phyloP scores from a whole-genome alignment of 169 alveolate genomes.

The Ichthyophthirius multifiliis region DNA sequence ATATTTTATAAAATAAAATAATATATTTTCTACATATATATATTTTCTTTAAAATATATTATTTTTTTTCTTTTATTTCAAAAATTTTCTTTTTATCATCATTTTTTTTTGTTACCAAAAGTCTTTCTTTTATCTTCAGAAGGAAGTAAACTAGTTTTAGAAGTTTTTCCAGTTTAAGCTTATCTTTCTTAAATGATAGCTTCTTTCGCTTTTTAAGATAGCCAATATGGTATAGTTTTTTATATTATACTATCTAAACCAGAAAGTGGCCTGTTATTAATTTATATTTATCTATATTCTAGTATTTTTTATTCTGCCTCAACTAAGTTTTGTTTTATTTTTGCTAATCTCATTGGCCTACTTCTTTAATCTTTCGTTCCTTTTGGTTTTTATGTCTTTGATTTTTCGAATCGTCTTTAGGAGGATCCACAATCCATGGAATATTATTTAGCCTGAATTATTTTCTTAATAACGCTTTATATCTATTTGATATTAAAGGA shows the following conservation, averaged over 20 bases:
- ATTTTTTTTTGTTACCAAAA: background rate
- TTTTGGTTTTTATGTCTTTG: constrained; percentile 31
- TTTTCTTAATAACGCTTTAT: constrained; percentile 29
- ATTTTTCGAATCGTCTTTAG: constrained; percentile 10
- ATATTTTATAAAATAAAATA: no score
- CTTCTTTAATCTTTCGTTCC: constrained; percentile 19
- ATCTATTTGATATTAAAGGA: constrained; percentile 20
- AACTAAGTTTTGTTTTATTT: constrained; percentile 26
- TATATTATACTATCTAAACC: constrained; percentile 23
- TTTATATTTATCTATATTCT: constrained; percentile 26
- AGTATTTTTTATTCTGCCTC: constrained; percentile 25
- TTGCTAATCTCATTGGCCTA: constrained; percentile 22
- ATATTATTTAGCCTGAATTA: constrained; percentile 28
- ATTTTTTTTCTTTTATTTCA: background rate
- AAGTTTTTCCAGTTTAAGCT: background rate
- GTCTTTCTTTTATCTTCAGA: no score
- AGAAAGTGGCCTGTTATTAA: constrained; percentile 26
- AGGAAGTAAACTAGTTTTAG: background rate
- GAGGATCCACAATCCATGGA: constrained; percentile 36
- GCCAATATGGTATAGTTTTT: constrained; percentile 2
- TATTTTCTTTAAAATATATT: no score
- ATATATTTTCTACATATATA: no score
- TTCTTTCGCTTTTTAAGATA: background rate
- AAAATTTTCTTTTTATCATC: constrained; percentile 6
- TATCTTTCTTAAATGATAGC: background rate